These are phyloP conservation scores for Conticribra guillardii DNA, from an alignment of 108 stramenopile species.

Conservation along the genomic window DNA sequence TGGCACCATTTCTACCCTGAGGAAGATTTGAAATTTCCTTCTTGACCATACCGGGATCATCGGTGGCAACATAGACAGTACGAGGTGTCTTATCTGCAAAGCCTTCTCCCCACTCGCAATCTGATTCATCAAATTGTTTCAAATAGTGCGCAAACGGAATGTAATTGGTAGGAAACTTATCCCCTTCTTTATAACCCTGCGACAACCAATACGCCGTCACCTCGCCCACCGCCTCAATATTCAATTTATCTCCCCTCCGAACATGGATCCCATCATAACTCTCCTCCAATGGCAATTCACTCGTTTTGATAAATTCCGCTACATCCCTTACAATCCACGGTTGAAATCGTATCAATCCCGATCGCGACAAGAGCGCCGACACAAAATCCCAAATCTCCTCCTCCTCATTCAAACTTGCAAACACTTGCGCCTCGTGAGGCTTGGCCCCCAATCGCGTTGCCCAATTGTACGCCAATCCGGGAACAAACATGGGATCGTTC, in stretches of 20 bases:
- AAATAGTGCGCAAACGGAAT: constrained; percentile 44
- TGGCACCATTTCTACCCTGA: constrained; percentile 56
- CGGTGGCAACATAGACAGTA: constrained; percentile 43
- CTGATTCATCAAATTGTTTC: constrained; percentile 2
- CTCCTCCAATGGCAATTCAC: constrained; percentile 21
- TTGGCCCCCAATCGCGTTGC: constrained; percentile 29
- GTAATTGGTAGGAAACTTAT: constrained; percentile 22
- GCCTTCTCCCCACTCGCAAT: neutral
- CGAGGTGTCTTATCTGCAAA: too few relatives aligned
- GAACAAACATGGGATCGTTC: neutral
- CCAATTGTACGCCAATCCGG: constrained; percentile 21
- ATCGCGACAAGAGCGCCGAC: constrained; percentile 37
- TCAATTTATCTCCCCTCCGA: constrained; percentile 35
- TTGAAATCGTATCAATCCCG: constrained; percentile 35
- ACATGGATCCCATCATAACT: constrained; percentile 44
- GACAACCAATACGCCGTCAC: constrained; percentile 16
- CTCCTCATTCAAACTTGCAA: constrained; percentile 14
- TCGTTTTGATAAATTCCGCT: constrained; percentile 20
- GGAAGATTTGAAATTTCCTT: constrained; percentile 53
- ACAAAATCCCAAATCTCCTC: constrained; percentile 43
- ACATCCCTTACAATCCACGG: constrained; percentile 47
- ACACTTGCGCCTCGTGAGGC: constrained; percentile 26
- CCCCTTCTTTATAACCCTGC: constrained; percentile 13
- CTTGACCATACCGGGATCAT: constrained; percentile 21
- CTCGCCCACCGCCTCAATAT: constrained; percentile 1